Conservation (phyloP, 2,329 filamentous ascomycete species). For the Claviceps lovelessii region DNA sequence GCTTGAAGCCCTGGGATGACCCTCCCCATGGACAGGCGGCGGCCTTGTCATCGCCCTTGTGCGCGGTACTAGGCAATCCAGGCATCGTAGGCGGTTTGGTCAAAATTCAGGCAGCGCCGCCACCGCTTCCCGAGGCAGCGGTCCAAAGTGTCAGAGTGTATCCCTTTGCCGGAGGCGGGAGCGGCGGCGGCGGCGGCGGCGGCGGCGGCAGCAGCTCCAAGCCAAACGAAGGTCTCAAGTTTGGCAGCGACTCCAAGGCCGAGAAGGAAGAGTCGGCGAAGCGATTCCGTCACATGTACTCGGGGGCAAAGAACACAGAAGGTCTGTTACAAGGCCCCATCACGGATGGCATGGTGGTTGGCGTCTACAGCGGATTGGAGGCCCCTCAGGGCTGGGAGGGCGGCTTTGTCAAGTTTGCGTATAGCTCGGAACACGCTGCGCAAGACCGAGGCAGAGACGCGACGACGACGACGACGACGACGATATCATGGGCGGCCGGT, state of each 20-base stretch:
- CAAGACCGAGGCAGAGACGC: slow-evolving; percentile 33
- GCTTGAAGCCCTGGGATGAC: slow-evolving; percentile 67
- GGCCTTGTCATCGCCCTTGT: slow-evolving; percentile 66
- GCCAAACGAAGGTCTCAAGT: slow-evolving; percentile 54
- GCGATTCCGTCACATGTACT: slow-evolving; percentile 58
- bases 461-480: slow-evolving; percentile 12
- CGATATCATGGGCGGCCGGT: slow-evolving; percentile 56
- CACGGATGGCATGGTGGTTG: slow-evolving; percentile 75
- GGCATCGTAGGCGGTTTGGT: slow-evolving; percentile 75
- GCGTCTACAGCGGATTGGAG: slow-evolving; percentile 37
- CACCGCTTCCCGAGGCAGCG: slow-evolving; percentile 51
- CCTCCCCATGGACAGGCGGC: slow-evolving; percentile 69
- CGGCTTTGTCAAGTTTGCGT: slow-evolving; percentile 66
- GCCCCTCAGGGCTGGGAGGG: slow-evolving; percentile 59
- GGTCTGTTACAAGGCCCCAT: slow-evolving; percentile 69
- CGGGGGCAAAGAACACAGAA: slow-evolving; percentile 35
- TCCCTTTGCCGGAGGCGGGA: slow-evolving; percentile 48
- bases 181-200: slow-evolving; percentile 19
- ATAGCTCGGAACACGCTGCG: slow-evolving; percentile 16
- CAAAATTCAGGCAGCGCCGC: slow-evolving; percentile 69
- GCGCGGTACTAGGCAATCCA: slow-evolving; percentile 54
- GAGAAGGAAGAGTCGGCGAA: slow-evolving; percentile 66
- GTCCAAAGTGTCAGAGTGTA: slow-evolving; percentile 59
- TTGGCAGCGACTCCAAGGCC: slow-evolving; percentile 74
- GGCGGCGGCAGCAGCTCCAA: slow-evolving; percentile 26